Percentiles rank a stretch among this genome's conserved stretches.
Evolutionary conservation across 768 basidiomycete species (phyloP).

Genomic region (Tremella yokohamensis): DNA sequence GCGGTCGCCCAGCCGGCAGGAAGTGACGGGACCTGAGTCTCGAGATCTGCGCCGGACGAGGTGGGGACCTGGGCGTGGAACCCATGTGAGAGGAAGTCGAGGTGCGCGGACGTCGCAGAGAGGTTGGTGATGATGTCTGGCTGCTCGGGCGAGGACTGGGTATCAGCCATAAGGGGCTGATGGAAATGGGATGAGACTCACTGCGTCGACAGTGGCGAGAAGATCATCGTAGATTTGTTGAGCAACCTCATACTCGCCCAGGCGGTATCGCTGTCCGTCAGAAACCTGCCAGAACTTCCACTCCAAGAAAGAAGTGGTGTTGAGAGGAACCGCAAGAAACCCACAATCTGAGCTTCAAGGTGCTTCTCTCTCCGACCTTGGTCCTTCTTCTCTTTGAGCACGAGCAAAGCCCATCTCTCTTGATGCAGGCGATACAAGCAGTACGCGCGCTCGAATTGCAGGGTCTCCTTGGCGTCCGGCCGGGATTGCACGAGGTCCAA

Average conservation of each 20-base stretch:
- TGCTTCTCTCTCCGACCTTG: conserved; percentile 64
- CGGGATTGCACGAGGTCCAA: conserved; percentile 59
- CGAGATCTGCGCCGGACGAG: conserved; percentile 49
- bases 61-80: conserved; percentile 29
- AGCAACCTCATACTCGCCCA: conserved; percentile 68
- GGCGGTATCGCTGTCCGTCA: conserved; percentile 64
- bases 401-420: conserved; percentile 63
- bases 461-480: conserved; percentile 28
- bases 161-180: conserved; percentile 5
- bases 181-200: conserved; percentile 55
- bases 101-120: conserved; percentile 71
- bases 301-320: not conserved
- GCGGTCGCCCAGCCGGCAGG: conserved; percentile 44
- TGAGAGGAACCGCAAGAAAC: conserved; percentile 38
- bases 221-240: conserved; percentile 76
- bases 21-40: conserved; percentile 49
- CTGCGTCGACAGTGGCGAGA: conserved; percentile 66
- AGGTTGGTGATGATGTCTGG: conserved; percentile 83
- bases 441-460: conserved; percentile 71
- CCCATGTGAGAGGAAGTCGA: conserved; percentile 67
- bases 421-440: conserved; percentile 77
- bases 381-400: conserved; percentile 52
- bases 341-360: conserved; percentile 82
- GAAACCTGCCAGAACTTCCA: not conserved
- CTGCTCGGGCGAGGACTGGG: conserved; percentile 80